Base-by-base conservation (phyloP, 2,329 filamentous ascomycete genomes). In the Annulohypoxylon truncatum region DNA sequence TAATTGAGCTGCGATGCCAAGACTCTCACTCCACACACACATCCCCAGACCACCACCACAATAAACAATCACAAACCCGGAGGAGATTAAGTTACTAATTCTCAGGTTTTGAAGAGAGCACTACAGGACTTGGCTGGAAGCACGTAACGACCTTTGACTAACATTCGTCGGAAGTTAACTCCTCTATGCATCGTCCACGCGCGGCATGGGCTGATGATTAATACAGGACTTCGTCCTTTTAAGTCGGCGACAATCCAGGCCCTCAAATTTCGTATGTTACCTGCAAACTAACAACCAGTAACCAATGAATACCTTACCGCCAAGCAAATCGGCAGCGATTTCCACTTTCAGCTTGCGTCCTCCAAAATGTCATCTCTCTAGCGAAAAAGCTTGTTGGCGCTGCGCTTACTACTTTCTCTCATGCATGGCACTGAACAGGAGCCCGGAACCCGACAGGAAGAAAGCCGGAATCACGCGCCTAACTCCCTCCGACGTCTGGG, bases 251-350 rank as follows among this genome's bases (percentile, higher is more conserved):
- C 38, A 40, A 35, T 61, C 50, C 38, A 58, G 50, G 54, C 63
- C 52, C 28, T 20, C 28, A 56, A 64, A 15, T 22, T 55, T 52
- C 46, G 55, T 57, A 63, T 52, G 55, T 40, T 50, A 64, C 51
- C 55, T 53, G 35, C 60, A 24, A 53, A 48, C 38, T 18, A 50
- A 26, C 33, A 35, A 12, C 18, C 15, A 58, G 9, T 18, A 64
- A 48, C 67, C 67, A 69, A 67, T 69, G 15, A 26, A 44, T 61
- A 52, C 56, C 56, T 50, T 51, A 53, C 51, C 31, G 67, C 67
- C 67, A 69, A 69, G 67, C 58, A 15, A 64, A 57, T 59, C 67
- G 64, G 67, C 57, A 67, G 47, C 7, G 44, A 52, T 69, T 67
- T 67, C 67, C 67, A 57, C 53, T 40, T 67, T 64, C 67, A 67